phyloP scores from a whole-genome alignment of 192 early-diverging fungal genomes.

The Geosiphon pyriformis region DNA sequence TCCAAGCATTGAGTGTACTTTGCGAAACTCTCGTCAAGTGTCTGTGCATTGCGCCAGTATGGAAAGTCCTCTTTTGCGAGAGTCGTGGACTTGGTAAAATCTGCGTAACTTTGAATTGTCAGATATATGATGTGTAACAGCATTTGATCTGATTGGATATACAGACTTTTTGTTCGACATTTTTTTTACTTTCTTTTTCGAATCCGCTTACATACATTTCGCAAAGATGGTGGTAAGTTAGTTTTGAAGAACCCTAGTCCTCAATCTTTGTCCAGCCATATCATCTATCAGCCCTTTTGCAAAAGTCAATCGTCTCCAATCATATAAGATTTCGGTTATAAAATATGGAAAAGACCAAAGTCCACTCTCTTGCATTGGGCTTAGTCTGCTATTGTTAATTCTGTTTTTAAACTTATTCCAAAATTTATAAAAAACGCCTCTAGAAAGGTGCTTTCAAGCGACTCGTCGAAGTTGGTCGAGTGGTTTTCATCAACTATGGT shows the following conservation, averaged over 20 bases:
- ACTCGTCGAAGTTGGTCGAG: constrained; percentile 97
- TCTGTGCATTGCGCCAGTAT: not conserved
- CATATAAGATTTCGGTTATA: too few relatives aligned
- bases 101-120: not conserved
- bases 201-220: not conserved
- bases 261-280: too few relatives aligned
- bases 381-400: too few relatives aligned
- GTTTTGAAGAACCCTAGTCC: too few relatives aligned
- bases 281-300: too few relatives aligned
- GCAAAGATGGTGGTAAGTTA: not conserved
- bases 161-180: not conserved
- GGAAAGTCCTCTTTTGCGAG: not conserved
- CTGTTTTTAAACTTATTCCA: too few relatives aligned
- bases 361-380: too few relatives aligned
- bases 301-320: too few relatives aligned
- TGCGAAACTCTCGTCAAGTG: not conserved
- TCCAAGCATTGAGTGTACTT: not conserved
- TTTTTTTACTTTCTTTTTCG: not conserved
- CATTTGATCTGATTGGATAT: too few relatives aligned
- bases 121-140: not conserved
- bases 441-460: constrained; percentile 70
- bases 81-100: not conserved
- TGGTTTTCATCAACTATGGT: constrained; percentile 94
- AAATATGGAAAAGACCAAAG: too few relatives aligned
- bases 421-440: too few relatives aligned